Base-by-base conservation (phyloP, 805 yeast species). In the Metschnikowia gruessii region DNA sequence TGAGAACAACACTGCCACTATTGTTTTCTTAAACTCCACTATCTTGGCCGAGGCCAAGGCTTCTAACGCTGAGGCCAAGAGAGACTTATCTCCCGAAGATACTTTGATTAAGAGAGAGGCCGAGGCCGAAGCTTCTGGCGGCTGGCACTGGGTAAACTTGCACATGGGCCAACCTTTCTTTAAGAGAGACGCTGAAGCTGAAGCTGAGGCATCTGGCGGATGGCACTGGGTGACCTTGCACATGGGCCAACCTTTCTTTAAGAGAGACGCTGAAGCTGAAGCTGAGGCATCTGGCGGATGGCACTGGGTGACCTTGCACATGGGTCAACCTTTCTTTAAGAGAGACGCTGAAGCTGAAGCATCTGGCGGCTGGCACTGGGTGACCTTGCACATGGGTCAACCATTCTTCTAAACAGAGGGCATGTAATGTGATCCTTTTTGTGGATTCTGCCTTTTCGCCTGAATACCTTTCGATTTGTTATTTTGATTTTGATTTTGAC, bases 11-110 rank as follows among this genome's bases (percentile, higher is more conserved):
- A 45, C 51, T 12, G 31, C 48, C 13, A 37, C 48, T 11, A 36
- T 54, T 37, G 47, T 54, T n/a, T 46, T 54, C 34, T 49, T 54
- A 45, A 54, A 54, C 48, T 31, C 49, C 46, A 54, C 58, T 17
- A 34, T 49, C 17, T 43, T 54, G 54, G 53, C 46, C 3, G 48
- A 50, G 29, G 55, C 51, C 19, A 49, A 54, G 26, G 37, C 43
- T 16, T 40, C 37, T 11, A 37, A 46, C 28, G 49, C 50, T 15
- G 46, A 42, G 6, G 40, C 28, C 12, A 26, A 26, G 12, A 26
- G 28, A 26, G 28, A 45, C 9, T 39, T 44, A 32, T 37, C 51
- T 34, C 11, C 17, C 6, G 35, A 21, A 28, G 51, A 10, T 6
- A 3, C 9, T 26, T 26, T 16, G 6, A 36, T 55, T 13, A 55